These are phyloP conservation scores for Globisporangium carolinianum DNA, from an alignment of 352 stramenopile species.

Conservation along the genomic window DNA sequence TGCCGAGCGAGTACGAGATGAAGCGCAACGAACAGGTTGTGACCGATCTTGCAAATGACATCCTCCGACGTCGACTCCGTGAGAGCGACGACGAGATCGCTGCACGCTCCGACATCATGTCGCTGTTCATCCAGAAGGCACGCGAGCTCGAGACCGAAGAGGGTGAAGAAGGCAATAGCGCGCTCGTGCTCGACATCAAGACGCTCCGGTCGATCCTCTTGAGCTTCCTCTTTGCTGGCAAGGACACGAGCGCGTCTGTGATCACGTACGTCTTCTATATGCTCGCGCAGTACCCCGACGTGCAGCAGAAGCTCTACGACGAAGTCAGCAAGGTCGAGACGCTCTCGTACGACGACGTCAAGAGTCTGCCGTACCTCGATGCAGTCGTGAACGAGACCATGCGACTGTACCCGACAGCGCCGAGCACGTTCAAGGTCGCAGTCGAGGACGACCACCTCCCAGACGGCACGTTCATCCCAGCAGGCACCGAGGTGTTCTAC, in stretches of 20 bases:
- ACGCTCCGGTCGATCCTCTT: conserved; percentile 63
- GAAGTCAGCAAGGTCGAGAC: conserved; percentile 19
- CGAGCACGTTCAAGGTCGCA: conserved; percentile 52
- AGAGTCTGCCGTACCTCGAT: conserved; percentile 54
- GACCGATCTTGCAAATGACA: conserved; percentile 26
- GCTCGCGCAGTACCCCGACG: conserved; percentile 43
- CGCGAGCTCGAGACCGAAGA: conserved; percentile 12
- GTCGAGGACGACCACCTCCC: conserved; percentile 7
- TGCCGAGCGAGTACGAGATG: conserved; percentile 48
- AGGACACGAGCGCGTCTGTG: background rate
- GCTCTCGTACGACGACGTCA: conserved; percentile 41
- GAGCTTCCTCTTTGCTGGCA: conserved; percentile 48
- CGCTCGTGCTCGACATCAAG: conserved; percentile 10
- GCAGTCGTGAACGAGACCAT: conserved; percentile 66
- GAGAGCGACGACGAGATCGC: conserved; percentile 24
- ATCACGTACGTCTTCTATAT: conserved; percentile 20
- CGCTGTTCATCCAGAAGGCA: conserved; percentile 47
- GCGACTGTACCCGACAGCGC: conserved; percentile 63
- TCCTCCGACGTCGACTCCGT: conserved; percentile 27
- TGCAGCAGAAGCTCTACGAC: conserved; percentile 45
- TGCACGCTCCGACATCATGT: conserved; percentile 34
- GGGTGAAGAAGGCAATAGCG: background rate
- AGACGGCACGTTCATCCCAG: conserved; percentile 23
- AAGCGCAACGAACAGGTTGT: conserved; percentile 18
- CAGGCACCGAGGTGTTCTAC: conserved; percentile 55